phyloP scores from a whole-genome alignment of 2,329 filamentous ascomycete genomes.

The Ambrosiella xylebori region DNA sequence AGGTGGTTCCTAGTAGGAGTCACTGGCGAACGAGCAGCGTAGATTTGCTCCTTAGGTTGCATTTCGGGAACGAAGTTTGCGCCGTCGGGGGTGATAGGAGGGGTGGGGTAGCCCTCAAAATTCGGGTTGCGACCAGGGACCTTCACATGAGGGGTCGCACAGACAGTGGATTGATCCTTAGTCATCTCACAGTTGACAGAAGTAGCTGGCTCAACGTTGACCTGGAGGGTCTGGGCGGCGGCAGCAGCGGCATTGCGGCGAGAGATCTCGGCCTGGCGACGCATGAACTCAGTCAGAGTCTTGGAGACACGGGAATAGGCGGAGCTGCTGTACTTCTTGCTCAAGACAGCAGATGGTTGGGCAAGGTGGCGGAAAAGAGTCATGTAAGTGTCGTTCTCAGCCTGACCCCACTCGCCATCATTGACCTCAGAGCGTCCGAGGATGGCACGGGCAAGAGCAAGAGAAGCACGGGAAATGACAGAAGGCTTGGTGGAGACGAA shows the following conservation, averaged over 20 bases:
- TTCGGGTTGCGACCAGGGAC: constrained; percentile 38
- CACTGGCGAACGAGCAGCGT: constrained; percentile 39
- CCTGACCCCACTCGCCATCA: constrained; percentile 59
- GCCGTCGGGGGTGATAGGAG: constrained; percentile 68
- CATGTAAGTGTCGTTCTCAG: constrained; percentile 49
- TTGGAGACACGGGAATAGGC: constrained; percentile 36
- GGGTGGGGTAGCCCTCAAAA: constrained; percentile 63
- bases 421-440: constrained; percentile 61
- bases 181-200: constrained; percentile 35
- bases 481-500: constrained; percentile 89
- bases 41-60: constrained; percentile 30
- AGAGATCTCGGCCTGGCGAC: constrained; percentile 39
- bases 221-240: constrained; percentile 23
- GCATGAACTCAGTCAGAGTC: constrained; percentile 40
- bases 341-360: constrained; percentile 39
- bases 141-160: constrained; percentile 60
- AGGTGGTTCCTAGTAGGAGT: constrained; percentile 37
- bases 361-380: constrained; percentile 42
- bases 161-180: constrained; percentile 38
- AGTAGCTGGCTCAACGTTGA: constrained; percentile 59
- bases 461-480: constrained; percentile 71
- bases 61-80: constrained; percentile 33
- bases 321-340: constrained; percentile 41
- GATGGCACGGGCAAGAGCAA: constrained; percentile 75
- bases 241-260: constrained; percentile 24